Evolutionary conservation across 2,329 filamentous ascomycete genomes (phyloP), one percentile per base, ranked within the genome.

Genomic region (Trichoderma sp.): DNA sequence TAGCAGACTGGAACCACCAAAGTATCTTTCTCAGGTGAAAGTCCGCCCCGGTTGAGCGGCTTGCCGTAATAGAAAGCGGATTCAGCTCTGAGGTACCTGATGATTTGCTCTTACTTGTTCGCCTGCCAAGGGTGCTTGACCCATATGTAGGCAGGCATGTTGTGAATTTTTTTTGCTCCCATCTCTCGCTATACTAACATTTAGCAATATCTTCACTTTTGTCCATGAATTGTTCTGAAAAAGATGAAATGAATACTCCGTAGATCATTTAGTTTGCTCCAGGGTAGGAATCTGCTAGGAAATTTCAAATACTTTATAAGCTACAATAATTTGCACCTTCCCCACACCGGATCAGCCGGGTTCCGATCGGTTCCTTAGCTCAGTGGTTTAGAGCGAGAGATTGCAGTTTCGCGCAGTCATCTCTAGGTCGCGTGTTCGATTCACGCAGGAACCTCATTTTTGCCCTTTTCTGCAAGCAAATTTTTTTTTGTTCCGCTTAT

Each of bases 381-480:
- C 67, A 68, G 67, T 64, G 67, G 67, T 52, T 64, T 68, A 65
- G 67, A 68, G 67, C 67, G 67, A 68, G 67, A 68, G 67, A 68
- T 68, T 68, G 67, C 67, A 68, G 67, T 59, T 61, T 68, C 39
- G 50, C 60, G 67, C 60, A 65, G 67, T 65, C 34, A 68, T 68
- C 67, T 68, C 67, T 68, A 68, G 67, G 67, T 65, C 67, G 67
- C 59, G 67, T 68, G 67, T 68, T 68, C 67, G 67, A 68, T 68
- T 63, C 67, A 68, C 67, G 59, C 60, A 68, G 60, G 45, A 29
- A 65, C 67, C 67, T 68, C 45, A 7, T 35, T 34, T 67, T 63
- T 35, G n/a, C n/a, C 15, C 6, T 42, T 45, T 27, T 19, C 4
- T 45, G 9, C 19, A 8, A 42, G 8, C 42, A 22, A 5, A n/a